phyloP scores from a whole-genome alignment of 2,329 filamentous ascomycete genomes.

The Colletotrichum liaoningense region DNA sequence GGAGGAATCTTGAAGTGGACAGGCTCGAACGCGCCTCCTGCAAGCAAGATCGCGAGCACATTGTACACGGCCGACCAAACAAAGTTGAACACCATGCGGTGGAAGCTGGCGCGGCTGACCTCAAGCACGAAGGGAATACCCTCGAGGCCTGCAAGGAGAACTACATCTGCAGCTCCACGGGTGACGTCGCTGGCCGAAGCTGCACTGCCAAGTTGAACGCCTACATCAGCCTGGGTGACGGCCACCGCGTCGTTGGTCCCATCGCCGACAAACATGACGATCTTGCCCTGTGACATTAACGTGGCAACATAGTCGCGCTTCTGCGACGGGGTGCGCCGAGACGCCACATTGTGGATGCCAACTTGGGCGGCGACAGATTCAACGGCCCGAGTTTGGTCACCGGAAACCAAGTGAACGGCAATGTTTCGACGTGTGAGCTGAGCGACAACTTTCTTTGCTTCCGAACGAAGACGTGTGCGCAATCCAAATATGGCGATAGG shows the following conservation, averaged over 20 bases:
- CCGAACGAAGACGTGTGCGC: slow-evolving; percentile 44
- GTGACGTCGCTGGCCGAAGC: slow-evolving; percentile 62
- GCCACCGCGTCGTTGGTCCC: slow-evolving; percentile 74
- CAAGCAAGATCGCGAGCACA: slow-evolving; percentile 68
- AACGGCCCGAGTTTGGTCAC: slow-evolving; percentile 64
- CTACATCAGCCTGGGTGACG: slow-evolving; percentile 69
- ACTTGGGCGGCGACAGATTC: slow-evolving; percentile 58
- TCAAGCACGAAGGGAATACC: slow-evolving; percentile 65
- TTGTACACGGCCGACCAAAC: slow-evolving; percentile 73
- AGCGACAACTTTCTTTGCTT: slow-evolving; percentile 57
- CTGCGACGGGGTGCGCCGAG: slow-evolving; percentile 61
- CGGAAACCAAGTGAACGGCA: slow-evolving; percentile 65
- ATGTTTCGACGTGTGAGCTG: slow-evolving; percentile 60
- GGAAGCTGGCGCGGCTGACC: slow-evolving; percentile 49
- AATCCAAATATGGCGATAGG: slow-evolving; percentile 63
- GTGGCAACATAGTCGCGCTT: slow-evolving; percentile 64
- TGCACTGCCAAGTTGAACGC: slow-evolving; percentile 65
- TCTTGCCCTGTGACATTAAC: slow-evolving; percentile 45
- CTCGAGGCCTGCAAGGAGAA: slow-evolving; percentile 63
- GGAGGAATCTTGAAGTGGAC: slow-evolving; percentile 62
- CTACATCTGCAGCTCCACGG: slow-evolving; percentile 65
- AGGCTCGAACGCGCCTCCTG: slow-evolving; percentile 63
- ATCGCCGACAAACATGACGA: slow-evolving; percentile 70
- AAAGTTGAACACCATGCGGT: slow-evolving; percentile 70
- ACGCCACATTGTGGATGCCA: slow-evolving; percentile 52